Base-by-base conservation (phyloP, 1,284 basidiomycete species). In the Fomitopsis pinicola region DNA sequence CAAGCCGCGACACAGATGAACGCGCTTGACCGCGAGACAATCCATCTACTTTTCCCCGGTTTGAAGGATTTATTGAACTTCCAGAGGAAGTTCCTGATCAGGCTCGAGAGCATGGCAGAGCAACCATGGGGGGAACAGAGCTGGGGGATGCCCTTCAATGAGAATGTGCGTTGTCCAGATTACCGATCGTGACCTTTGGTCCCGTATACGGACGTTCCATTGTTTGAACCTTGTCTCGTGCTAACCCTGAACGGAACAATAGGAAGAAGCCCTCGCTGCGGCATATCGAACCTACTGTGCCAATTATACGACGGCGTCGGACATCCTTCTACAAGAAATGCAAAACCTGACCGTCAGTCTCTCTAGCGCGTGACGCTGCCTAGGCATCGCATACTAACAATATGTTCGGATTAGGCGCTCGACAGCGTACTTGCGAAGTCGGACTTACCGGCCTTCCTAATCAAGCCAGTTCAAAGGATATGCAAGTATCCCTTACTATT, bases 271-370 rank as follows among this genome's bases (percentile, higher is more conserved):
- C 68, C 97, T 98, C 72, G 84, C 87, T 54, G 36, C n/a, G 2
- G 92, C 94, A 42, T 99, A 99, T 76, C 95, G 97, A 72, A 95
- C 96, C 5, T 99, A 98, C 75, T 99, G 97, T 75, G 95, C 95
- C 52, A 98, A 99, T 77, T 96, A 96, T 76, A 92, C 91, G 44
- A 87, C 90, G 72, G 90, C 94, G 55, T 86, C 91, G 72, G 88
- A 94, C 59, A 83, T 96, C 50, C 89, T 97, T 80, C 84, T 95
- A 59, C 86, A 87, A 62, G 91, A 94, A 72, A 92, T 94, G 75
- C 86, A 89, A 68, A 91, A 89, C 68, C 82, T 97, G 54, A 80
- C 85, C 75, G 94, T 95, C 72, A 76, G 92, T 85, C 59, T n/a
- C 63, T 63, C 57, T 60, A 59, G 56, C 55, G 59, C 59, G 57